Evolutionary conservation across 1,139 yeast genomes (phyloP), one percentile per base, ranked within the genome.

Genomic region (Diutina neorugosa): DNA sequence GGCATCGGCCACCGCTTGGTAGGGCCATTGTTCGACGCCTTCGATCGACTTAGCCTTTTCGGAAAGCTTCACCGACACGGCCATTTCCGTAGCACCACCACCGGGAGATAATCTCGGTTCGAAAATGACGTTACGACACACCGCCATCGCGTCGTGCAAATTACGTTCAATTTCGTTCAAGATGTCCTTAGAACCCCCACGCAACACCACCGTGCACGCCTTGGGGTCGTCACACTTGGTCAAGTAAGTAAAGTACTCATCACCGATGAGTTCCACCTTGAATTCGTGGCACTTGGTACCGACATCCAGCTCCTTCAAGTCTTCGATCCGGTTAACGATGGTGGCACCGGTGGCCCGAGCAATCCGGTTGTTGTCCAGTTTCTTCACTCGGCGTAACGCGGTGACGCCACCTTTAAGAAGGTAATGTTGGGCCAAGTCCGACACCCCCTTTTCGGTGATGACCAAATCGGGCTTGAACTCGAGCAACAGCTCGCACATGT

Each of bases 71-170:
- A 93, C 98, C 59, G 94, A 79, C 52, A 94, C 91, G 1, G 98
- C 98, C 98, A 94, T 93, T 71, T 93, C 99, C 21, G 98, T 93
- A 52, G 99, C 98, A 64, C 99, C 98, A 55, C 98, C 99, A 61
- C 99, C 99, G 52, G 99, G 99, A 2, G 96, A 78, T 64, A 93
- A 78, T 44, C 94, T 82, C 52, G 99, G 98, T 67, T 93, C 96
- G 62, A 93, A 84, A 78, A 88, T 81, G 51, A 94, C 97, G 65
- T 94, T 94, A 69, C 97, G 82, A 23, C 98, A 84, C 53, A 93
- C 98, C 5, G 97, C 93, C 96, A 94, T 88, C 52, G 99, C 98
- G 69, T 94, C 99, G 66, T 93, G 98, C 65, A 94, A 77, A 68
- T 94, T 94, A 67, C 99, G 84, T 67, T 94, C 98, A 63, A 94